A percentile compares a stretch with the other conserved stretches of the same genome.
Conservation (phyloP, 1,139 yeast species). For the Blastobotrys petasosporus region DNA sequence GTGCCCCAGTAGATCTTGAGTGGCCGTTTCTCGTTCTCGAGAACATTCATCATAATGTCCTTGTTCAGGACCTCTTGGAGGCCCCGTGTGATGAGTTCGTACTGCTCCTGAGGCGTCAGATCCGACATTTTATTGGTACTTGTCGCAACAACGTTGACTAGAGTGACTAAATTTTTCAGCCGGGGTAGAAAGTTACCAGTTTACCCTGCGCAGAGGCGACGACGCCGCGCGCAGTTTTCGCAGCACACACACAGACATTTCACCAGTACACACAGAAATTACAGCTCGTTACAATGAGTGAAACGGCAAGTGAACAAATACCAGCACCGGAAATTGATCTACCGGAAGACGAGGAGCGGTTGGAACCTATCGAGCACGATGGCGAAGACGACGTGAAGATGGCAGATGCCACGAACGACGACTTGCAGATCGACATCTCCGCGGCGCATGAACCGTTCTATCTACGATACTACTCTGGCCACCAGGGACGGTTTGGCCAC, state of each 20-base stretch:
- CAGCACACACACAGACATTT: not conserved
- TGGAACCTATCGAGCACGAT: not conserved
- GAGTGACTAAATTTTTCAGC: not conserved
- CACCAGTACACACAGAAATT: not conserved
- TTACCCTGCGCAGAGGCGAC: too few species aligned
- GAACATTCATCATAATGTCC: constrained; percentile 77
- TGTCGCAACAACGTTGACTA: not conserved
- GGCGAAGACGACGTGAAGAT: constrained; percentile 4
- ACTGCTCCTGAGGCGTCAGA: constrained; percentile 54
- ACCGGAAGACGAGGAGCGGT: too few species aligned
- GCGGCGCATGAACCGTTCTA: constrained; percentile 32
- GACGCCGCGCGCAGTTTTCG: too few species aligned
- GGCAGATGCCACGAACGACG: constrained; percentile 2
- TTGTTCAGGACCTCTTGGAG: constrained; percentile 89
- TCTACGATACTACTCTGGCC: constrained; percentile 41
- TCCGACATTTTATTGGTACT: constrained; percentile 8
- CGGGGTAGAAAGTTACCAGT: too few species aligned
- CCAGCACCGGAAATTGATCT: too few species aligned
- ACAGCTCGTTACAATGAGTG: not conserved
- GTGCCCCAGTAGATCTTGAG: constrained; percentile 93
- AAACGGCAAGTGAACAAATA: not conserved
- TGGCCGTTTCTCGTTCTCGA: constrained; percentile 77
- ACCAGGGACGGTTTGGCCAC: constrained; percentile 42
- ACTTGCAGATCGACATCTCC: constrained; percentile 10
- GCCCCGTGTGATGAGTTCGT: constrained; percentile 70